These are phyloP conservation scores for Xylaria venustula DNA, from an alignment of 495 filamentous ascomycete species.

Conservation along the genomic window DNA sequence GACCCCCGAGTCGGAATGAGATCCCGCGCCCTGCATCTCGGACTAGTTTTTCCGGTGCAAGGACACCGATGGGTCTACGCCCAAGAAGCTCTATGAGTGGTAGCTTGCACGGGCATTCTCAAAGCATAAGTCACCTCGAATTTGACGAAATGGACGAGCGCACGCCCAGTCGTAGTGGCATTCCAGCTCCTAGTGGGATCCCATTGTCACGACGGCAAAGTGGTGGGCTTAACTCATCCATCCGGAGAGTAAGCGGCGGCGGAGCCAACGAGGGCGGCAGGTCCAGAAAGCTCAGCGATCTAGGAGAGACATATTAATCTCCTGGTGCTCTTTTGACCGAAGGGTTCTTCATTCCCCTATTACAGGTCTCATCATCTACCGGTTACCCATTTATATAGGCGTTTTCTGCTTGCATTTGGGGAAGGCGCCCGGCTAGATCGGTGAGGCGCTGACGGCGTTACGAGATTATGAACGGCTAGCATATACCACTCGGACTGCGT, in stretches of 20 bases:
- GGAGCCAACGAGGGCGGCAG: constrained; percentile 32
- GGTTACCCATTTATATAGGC: neutral
- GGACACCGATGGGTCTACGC: constrained; percentile 60
- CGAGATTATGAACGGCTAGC: constrained; percentile 33
- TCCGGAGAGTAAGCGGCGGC: constrained; percentile 44
- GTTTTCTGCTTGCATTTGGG: constrained; percentile 11
- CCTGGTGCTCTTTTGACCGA: constrained; percentile 8
- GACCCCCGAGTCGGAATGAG: constrained; percentile 50
- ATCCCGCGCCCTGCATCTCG: constrained; percentile 65
- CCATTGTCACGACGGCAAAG: constrained; percentile 55
- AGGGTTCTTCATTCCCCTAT: constrained; percentile 21
- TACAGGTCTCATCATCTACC: constrained; percentile 15
- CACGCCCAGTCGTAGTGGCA: constrained; percentile 48
- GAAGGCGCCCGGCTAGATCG: constrained; percentile 13
- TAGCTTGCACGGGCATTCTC: constrained; percentile 52
- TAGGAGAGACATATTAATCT: constrained; percentile 47
- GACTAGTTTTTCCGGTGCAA: constrained; percentile 52
- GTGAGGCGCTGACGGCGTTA: constrained; percentile 28
- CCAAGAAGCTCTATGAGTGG: constrained; percentile 59
- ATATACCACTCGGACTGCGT: constrained; percentile 25
- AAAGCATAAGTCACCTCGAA: constrained; percentile 42
- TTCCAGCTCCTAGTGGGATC: constrained; percentile 40
- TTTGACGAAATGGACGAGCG: constrained; percentile 45
- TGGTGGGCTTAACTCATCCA: constrained; percentile 45
- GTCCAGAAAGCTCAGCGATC: constrained; percentile 40